Percentiles rank a stretch among this genome's conserved stretches.
Conservation (phyloP, 768 basidiomycete species). For the Termitomyces titanicus region DNA sequence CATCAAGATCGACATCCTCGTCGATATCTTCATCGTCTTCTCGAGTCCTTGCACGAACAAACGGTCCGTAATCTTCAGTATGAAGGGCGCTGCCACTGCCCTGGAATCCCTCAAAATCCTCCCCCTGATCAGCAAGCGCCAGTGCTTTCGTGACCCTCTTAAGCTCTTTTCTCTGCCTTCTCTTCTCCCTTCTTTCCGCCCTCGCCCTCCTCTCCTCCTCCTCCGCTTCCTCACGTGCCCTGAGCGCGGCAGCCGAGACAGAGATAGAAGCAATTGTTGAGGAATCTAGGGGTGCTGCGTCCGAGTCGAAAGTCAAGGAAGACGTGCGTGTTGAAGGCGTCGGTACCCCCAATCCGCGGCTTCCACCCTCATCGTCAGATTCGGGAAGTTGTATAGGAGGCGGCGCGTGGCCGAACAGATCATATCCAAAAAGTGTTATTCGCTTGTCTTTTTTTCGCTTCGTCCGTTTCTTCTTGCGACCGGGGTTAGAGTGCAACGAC, state of each 20-base stretch:
- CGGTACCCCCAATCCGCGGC: slow-evolving; percentile 6
- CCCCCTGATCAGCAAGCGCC: slow-evolving; percentile 29
- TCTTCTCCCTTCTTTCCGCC: slow-evolving; percentile 47
- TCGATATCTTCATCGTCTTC: slow-evolving; percentile 37
- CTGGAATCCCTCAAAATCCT: slow-evolving; percentile 65
- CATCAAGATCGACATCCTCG: slow-evolving; percentile 57
- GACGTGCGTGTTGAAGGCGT: slow-evolving; percentile 17
- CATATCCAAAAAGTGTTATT: slow-evolving; percentile 62
- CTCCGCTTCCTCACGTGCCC: slow-evolving; percentile 36
- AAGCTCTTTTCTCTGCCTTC: slow-evolving; percentile 13
- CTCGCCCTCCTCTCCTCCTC: slow-evolving; percentile 39
- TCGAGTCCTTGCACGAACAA: slow-evolving; percentile 2
- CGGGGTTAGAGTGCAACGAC: slow-evolving; percentile 62
- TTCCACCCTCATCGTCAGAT: slow-evolving; percentile 41
- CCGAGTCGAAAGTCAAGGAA: slow-evolving; percentile 56
- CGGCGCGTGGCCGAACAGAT: slow-evolving; percentile 54
- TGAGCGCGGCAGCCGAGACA: slow-evolving; percentile 34
- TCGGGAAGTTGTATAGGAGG: slow-evolving; percentile 55
- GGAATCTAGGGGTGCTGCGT: slow-evolving; percentile 63
- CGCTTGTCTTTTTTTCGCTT: slow-evolving; percentile 29
- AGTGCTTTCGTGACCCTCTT: slow-evolving; percentile 34
- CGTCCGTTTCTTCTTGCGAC: slow-evolving; percentile 23
- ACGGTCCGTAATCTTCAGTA: slow-evolving; percentile 17
- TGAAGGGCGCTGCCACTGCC: slow-evolving; percentile 28
- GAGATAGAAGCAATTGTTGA: slow-evolving; percentile 52